These are phyloP conservation scores for Nicotiana tabacum DNA, from an alignment of 257 asterid genomes.

Conservation along the genomic window DNA sequence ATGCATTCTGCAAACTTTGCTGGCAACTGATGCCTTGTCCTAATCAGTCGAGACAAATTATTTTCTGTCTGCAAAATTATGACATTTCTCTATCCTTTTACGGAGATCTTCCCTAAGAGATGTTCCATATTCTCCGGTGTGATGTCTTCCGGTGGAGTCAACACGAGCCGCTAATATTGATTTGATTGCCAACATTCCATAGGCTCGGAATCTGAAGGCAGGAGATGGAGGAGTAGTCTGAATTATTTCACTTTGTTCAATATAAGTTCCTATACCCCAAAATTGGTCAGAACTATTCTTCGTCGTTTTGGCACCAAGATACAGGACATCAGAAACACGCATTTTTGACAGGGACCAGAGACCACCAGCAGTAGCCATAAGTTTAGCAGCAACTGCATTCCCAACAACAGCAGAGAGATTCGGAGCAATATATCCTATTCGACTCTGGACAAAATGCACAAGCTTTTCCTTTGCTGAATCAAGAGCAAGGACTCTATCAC, in stretches of 20 bases:
- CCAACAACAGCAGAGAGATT: constrained; percentile 88
- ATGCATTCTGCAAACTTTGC: too few species aligned
- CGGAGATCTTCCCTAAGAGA: constrained; percentile 55
- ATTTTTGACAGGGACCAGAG: constrained; percentile 70
- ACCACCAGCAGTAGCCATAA: constrained; percentile 90
- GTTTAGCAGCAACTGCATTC: constrained; percentile 88
- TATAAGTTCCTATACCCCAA: constrained; percentile 24
- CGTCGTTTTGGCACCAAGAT: constrained; percentile 83
- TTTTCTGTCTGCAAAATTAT: too few species aligned
- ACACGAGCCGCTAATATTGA: constrained; percentile 87
- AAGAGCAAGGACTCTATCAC: constrained; percentile 74
- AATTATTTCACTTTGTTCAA: constrained; percentile 76
- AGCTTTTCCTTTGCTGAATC: constrained; percentile 77
- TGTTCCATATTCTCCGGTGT: constrained; percentile 73
- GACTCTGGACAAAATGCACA: constrained; percentile 79
- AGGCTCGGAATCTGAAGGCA: constrained; percentile 31
- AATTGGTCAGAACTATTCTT: constrained; percentile 14
- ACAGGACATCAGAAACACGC: constrained; percentile 82
- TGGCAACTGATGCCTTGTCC: too few species aligned
- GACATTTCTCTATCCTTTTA: constrained; percentile 49
- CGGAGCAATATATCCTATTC: constrained; percentile 87
- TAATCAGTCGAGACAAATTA: too few species aligned
- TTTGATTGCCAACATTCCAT: constrained; percentile 75
- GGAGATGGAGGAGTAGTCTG: neutral
- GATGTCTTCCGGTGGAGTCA: constrained; percentile 74